Conservation (phyloP, 208 protist species). For the Leishmania arabica region DNA sequence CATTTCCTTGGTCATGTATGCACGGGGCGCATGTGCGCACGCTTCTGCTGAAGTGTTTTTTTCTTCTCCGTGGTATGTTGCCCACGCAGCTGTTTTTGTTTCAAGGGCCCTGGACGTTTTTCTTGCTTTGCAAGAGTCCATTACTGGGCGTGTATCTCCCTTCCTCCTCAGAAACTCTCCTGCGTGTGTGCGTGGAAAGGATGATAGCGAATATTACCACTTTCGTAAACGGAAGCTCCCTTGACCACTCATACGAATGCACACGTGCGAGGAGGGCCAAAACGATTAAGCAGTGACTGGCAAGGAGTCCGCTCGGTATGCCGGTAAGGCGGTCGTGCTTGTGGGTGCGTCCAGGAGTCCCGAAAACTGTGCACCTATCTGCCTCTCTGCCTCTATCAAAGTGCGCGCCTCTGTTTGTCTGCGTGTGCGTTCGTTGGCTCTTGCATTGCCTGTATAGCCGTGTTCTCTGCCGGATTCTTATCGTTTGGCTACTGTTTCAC, state of each 20-base stretch:
- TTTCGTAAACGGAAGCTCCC: neutral
- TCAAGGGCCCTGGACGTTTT: neutral
- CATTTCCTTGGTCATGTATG: neutral
- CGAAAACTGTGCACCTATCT: neutral
- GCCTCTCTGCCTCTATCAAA: neutral
- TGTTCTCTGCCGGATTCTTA: neutral
- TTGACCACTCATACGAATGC: neutral
- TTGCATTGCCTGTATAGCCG: neutral
- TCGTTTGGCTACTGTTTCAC: neutral
- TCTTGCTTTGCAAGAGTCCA: no score
- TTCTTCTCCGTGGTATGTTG: neutral
- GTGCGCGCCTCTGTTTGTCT: neutral
- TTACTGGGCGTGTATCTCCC: neutral
- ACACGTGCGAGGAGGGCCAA: neutral
- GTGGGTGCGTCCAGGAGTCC: neutral
- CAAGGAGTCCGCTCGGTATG: neutral
- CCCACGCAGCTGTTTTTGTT: neutral
- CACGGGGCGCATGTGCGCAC: neutral
- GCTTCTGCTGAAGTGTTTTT: neutral
- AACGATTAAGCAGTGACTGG: neutral
- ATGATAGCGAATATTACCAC: neutral
- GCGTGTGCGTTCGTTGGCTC: neutral
- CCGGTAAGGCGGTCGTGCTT: neutral
- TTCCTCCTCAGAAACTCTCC: neutral
- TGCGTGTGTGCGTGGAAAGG: neutral